A percentile compares a stretch with the other conserved stretches of the same genome.
Evolutionary conservation across 1,139 yeast species (phyloP).

Genomic region (Pichia sp.): DNA sequence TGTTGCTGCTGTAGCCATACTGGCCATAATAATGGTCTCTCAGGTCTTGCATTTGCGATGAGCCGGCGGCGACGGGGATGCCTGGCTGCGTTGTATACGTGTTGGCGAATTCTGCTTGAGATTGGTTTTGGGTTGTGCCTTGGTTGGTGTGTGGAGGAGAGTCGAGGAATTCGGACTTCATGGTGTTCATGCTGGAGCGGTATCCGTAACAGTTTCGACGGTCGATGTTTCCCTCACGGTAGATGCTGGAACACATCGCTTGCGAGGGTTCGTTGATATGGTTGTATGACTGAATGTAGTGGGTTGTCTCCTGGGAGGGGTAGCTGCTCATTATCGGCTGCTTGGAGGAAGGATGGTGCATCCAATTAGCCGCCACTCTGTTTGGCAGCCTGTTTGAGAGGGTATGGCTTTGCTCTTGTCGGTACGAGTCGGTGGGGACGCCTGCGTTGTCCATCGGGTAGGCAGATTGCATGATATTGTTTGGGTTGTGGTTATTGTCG

Average conservation of each 20-base stretch:
- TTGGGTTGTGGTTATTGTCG: background rate
- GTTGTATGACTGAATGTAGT: background rate
- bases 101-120: background rate
- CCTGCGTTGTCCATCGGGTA: background rate
- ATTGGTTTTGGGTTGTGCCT: background rate
- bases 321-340: background rate
- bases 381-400: background rate
- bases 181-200: slow-evolving; percentile 6
- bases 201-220: slow-evolving; percentile 5
- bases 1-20: background rate
- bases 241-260: background rate
- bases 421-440: background rate
- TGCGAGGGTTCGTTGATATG: background rate
- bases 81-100: background rate
- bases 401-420: background rate
- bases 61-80: background rate
- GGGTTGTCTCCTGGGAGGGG: background rate
- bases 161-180: background rate
- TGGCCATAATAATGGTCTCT: background rate
- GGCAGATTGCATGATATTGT: background rate
- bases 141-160: background rate
- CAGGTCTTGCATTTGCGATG: background rate
- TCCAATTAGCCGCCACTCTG: background rate
- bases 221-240: background rate
- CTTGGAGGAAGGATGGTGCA: background rate